phyloP scores from a whole-genome alignment of 345 rosid species.

The Crucihimalaya himalaica region DNA sequence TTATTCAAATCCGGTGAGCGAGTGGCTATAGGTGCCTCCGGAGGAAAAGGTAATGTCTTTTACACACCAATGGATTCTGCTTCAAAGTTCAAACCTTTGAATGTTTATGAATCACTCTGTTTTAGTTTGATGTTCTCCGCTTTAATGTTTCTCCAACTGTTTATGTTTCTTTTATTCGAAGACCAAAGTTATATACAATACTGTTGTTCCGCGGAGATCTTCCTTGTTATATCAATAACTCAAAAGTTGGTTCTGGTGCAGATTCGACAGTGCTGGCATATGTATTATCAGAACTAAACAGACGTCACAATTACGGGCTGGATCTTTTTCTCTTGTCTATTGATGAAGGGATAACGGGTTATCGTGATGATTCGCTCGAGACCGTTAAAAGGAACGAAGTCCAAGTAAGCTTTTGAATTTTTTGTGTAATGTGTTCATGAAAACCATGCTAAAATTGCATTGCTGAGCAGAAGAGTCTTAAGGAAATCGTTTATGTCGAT shows the following conservation, averaged over 20 bases:
- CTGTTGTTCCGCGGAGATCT: neutral
- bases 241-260: constrained; percentile 33
- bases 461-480: neutral
- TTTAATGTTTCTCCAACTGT: neutral
- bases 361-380: constrained; percentile 90
- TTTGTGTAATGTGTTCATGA: neutral
- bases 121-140: neutral
- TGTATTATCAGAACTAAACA: constrained; percentile 74
- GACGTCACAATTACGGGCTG: constrained; percentile 66
- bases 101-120: neutral
- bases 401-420: constrained; percentile 49
- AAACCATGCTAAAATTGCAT: neutral
- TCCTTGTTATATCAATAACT: neutral
- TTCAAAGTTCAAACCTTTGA: neutral
- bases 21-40: constrained; percentile 84
- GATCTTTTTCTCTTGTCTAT: constrained; percentile 84
- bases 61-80: neutral
- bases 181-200: too few relatives aligned
- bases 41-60: constrained; percentile 74
- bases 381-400: constrained; percentile 91
- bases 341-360: constrained; percentile 94
- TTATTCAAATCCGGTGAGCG: constrained; percentile 78
- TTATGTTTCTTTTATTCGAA: neutral
- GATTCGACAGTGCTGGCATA: constrained; percentile 92
- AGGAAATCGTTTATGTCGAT: neutral